phyloP scores from a whole-genome alignment of 768 basidiomycete genomes.

The Lentinula raphanica region DNA sequence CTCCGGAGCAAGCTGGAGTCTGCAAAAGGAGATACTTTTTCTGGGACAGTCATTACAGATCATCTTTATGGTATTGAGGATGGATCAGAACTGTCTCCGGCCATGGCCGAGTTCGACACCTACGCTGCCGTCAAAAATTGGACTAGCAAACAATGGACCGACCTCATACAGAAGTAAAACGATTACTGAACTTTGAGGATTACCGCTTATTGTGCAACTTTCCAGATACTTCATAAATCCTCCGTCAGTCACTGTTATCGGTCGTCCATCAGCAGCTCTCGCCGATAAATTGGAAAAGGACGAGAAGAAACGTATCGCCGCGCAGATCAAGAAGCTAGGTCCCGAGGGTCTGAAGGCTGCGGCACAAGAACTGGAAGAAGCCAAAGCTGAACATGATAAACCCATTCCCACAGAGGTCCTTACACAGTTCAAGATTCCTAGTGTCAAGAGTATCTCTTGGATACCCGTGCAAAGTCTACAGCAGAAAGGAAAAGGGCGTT shows the following conservation, averaged over 20 bases:
- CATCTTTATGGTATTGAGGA: constrained; percentile 82
- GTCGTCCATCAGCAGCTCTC: constrained; percentile 82
- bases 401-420: constrained; percentile 80
- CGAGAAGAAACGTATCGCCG: constrained; percentile 72
- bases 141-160: constrained; percentile 72
- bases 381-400: constrained; percentile 81
- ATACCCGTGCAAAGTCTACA: constrained; percentile 68
- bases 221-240: constrained; percentile 75
- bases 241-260: constrained; percentile 69
- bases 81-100: constrained; percentile 67
- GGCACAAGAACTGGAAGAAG: constrained; percentile 62
- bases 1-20: constrained; percentile 82
- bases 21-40: constrained; percentile 76
- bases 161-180: constrained; percentile 68
- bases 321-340: constrained; percentile 68
- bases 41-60: constrained; percentile 69
- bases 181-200: neutral
- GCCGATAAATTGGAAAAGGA: constrained; percentile 75
- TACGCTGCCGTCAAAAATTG: constrained; percentile 66
- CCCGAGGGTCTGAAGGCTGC: constrained; percentile 73
- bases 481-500: constrained; percentile 51
- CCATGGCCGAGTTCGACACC: constrained; percentile 75
- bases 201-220: neutral
- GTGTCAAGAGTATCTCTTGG: constrained; percentile 89
- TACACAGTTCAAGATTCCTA: constrained; percentile 83